phyloP scores from a whole-genome alignment of 1,284 basidiomycete species.

The Coniferiporia weirii region DNA sequence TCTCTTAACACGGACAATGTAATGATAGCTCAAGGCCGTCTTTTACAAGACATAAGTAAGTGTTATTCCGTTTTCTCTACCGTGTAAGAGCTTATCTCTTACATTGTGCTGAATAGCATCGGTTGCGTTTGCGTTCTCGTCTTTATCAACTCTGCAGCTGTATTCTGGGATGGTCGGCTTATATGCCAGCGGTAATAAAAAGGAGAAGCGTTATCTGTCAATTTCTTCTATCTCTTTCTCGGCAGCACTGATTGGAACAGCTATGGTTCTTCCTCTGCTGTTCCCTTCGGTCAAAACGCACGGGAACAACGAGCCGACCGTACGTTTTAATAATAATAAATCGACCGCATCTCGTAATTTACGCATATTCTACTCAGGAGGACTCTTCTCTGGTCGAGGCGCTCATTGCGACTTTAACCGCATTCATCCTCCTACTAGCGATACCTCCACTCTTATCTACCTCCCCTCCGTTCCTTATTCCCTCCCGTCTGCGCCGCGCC shows the following conservation, averaged over 20 bases:
- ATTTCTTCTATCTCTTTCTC: conserved; percentile 53
- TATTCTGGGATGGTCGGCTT: conserved; percentile 53
- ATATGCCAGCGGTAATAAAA: conserved; percentile 33
- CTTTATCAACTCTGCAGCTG: conserved; percentile 56
- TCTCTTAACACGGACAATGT: conserved; percentile 33
- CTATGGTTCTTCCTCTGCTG: conserved; percentile 53
- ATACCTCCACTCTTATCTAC: conserved; percentile 59
- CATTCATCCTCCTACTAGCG: conserved; percentile 50
- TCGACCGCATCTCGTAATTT: conserved; percentile 12
- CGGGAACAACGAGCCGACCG: conserved; percentile 3
- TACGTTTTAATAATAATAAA: conserved; percentile 6
- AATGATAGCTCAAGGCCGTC: conserved; percentile 38
- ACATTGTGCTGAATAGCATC: conserved; percentile 32
- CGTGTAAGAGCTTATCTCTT: not conserved
- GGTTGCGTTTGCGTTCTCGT: conserved; percentile 59
- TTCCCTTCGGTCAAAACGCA: conserved; percentile 41
- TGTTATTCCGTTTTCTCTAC: conserved; percentile 20
- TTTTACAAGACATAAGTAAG: conserved; percentile 64
- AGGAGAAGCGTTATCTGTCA: conserved; percentile 45
- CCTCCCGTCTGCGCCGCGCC: conserved; percentile 37
- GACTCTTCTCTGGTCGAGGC: conserved; percentile 26
- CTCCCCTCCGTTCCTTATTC: conserved; percentile 43
- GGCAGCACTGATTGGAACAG: conserved; percentile 43
- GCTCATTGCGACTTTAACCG: conserved; percentile 40
- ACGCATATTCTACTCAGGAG: conserved; percentile 21